phyloP scores from a whole-genome alignment of 495 filamentous ascomycete genomes.

The Talaromyces adpressus region DNA sequence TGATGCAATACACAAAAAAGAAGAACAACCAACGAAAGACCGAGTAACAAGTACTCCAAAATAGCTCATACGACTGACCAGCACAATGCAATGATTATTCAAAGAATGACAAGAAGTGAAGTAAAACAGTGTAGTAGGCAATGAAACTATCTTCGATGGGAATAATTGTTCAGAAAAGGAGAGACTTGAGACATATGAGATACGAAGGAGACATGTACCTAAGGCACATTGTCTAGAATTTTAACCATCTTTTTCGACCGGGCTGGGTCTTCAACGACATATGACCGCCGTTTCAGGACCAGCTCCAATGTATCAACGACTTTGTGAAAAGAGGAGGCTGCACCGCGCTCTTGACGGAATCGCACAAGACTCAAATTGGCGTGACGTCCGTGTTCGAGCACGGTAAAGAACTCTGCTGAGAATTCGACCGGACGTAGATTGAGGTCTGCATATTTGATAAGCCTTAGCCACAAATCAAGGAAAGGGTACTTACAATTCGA shows the following conservation, averaged over 20 bases:
- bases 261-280: slow-evolving; percentile 59
- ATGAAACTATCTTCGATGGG: neutral
- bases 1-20: neutral
- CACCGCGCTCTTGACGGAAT: slow-evolving; percentile 82
- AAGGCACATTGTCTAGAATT: slow-evolving; percentile 21
- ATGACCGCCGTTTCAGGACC: slow-evolving; percentile 47
- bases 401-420: slow-evolving; percentile 73
- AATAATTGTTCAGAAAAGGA: neutral
- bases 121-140: neutral
- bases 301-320: slow-evolving; percentile 68
- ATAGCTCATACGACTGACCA: neutral
- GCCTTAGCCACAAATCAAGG: slow-evolving; percentile 3
- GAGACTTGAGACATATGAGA: neutral
- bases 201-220: slow-evolving; percentile 1
- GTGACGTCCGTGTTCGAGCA: slow-evolving; percentile 68
- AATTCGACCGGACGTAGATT: slow-evolving; percentile 72
- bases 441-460: slow-evolving; percentile 44
- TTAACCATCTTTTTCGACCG: slow-evolving; percentile 55
- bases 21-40: neutral
- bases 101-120: slow-evolving; percentile 20
- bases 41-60: neutral
- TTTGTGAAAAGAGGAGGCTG: slow-evolving; percentile 74
- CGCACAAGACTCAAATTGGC: slow-evolving; percentile 68
- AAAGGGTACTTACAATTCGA: slow-evolving; percentile 61
- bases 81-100: slow-evolving; percentile 12